Evolutionary conservation across 2,329 filamentous ascomycete genomes (phyloP).

Genomic region (Colletotrichum sp.): DNA sequence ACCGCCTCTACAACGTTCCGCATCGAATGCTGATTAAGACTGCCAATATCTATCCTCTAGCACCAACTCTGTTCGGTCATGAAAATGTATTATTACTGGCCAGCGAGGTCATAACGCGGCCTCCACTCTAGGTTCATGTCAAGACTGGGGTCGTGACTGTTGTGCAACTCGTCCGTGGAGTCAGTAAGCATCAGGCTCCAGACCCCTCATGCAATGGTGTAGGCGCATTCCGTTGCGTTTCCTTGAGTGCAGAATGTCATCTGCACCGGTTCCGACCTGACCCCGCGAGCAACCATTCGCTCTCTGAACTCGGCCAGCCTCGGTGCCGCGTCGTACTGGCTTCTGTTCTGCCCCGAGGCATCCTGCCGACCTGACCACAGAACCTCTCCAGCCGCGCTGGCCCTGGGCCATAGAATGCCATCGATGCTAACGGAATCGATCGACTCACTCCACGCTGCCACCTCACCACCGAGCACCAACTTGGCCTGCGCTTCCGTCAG

Average conservation of each 20-base stretch:
- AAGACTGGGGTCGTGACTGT: neutral
- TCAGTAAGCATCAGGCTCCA: neutral
- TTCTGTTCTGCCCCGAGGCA: conserved; percentile 69
- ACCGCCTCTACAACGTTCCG: neutral
- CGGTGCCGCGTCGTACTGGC: conserved; percentile 71
- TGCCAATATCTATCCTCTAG: neutral
- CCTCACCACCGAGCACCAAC: conserved; percentile 81
- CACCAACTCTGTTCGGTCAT: neutral
- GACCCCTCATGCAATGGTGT: neutral
- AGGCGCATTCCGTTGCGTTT: conserved; percentile 35
- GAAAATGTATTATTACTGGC: neutral
- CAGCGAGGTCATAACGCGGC: neutral
- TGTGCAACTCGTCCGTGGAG: neutral
- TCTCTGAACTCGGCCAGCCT: conserved; percentile 79
- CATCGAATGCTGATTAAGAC: neutral
- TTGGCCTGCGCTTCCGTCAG: conserved; percentile 66
- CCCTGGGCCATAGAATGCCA: conserved; percentile 78
- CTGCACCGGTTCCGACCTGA: conserved; percentile 68
- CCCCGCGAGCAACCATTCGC: conserved; percentile 71
- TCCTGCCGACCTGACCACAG: conserved; percentile 80
- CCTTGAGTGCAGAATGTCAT: conserved; percentile 76
- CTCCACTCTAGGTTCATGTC: neutral
- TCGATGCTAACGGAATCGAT: conserved; percentile 78
- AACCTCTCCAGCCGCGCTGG: conserved; percentile 76
- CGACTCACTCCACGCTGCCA: conserved; percentile 84